A percentile compares a stretch with the other conserved stretches of the same genome.
These are phyloP conservation scores for Kickxella alabastrina DNA, from an alignment of 192 early-diverging fungal genomes.

Conservation along the genomic window DNA sequence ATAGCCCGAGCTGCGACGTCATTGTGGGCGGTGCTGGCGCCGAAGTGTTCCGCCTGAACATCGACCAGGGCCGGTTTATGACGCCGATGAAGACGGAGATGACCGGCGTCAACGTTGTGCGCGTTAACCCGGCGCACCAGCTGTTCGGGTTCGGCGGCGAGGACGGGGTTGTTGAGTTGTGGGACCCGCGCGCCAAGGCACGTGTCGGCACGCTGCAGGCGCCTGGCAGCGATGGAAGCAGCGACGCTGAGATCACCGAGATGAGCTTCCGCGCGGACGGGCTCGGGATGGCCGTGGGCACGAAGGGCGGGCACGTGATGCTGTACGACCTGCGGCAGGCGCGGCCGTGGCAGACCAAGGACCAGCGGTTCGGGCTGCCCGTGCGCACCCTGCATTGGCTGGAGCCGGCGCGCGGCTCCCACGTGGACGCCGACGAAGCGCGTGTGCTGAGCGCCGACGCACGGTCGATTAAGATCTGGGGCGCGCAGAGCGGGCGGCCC, in stretches of 20 bases:
- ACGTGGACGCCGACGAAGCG: slow-evolving; percentile 55
- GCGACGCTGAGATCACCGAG: slow-evolving; percentile 68
- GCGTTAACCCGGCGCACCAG: slow-evolving; percentile 89
- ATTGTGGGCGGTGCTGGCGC: slow-evolving; percentile 71
- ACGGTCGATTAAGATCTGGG: slow-evolving; percentile 94
- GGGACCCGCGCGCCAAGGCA: slow-evolving; percentile 82
- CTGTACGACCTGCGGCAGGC: slow-evolving; percentile 89
- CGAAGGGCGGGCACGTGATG: slow-evolving; percentile 84
- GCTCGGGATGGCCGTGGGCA: slow-evolving; percentile 80
- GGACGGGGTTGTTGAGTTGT: slow-evolving; percentile 88
- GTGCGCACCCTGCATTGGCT: slow-evolving; percentile 85
- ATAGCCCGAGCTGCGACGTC: slow-evolving; percentile 88
- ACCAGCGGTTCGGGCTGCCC: slow-evolving; percentile 96
- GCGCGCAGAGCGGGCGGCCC: slow-evolving; percentile 71
- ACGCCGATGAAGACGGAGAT: slow-evolving; percentile 72
- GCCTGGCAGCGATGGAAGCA: slow-evolving; percentile 16
- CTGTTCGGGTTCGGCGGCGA: slow-evolving; percentile 87
- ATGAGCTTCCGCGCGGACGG: slow-evolving; percentile 84
- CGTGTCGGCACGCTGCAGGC: slow-evolving; percentile 70
- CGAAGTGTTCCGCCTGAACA: slow-evolving; percentile 88
- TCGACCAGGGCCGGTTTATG: slow-evolving; percentile 91
- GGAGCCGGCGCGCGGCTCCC: slow-evolving; percentile 40
- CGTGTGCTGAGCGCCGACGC: slow-evolving; percentile 78
- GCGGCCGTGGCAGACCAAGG: slow-evolving; percentile 82
- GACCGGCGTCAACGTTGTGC: slow-evolving; percentile 64